Base-by-base conservation (phyloP, 2,329 filamentous ascomycete species). In the Alternaria burnsii region DNA sequence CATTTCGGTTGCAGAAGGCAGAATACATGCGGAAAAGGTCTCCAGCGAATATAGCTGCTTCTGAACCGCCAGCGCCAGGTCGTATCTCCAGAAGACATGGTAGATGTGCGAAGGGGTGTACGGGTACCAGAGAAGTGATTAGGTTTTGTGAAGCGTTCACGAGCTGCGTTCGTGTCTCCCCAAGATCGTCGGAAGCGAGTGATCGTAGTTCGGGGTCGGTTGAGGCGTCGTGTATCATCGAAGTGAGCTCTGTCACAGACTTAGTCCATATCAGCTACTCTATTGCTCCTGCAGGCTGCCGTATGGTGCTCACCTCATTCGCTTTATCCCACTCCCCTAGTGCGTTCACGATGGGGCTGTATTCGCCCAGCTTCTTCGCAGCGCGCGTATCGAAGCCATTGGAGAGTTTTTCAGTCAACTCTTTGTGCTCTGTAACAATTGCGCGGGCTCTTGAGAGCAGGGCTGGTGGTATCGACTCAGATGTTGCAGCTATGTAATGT, bases 31-130 rank as follows among this genome's bases (percentile, higher is more conserved):
- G 88, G 69, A 97, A 87, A 7, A 99, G 80, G 53, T 95, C 89
- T 55, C 91, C 91, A 12, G 94, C 93, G 70, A 99, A 99, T 63
- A 97, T 88, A 0, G 92, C 89, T 3, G 94, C 94, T 80, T 99
- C 95, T 58, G 93, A 89, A 2, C 95, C 95, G 38, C 95, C 95
- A 0, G 93, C 94, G 0, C 95, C 95, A 0, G 95, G 95, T 0
- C 94, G 88, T 61, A 99, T 91, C 80, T 99, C 95, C 42, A 99
- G 81, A 65, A 99, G 85, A 78, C 94, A 98, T 54, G 94, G 93
- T 69, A 98, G 86, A 63, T 93, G 87, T 32, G 92, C 92, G 76
- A 97, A 99, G 3, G 94, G 92, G 76, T 99, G 94, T 41, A 88
- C 87, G 1, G 95, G 95, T 16, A 97, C 91, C 54, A 99, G 85